phyloP scores from a whole-genome alignment of 208 protist species.

The Porcisia deanei region DNA sequence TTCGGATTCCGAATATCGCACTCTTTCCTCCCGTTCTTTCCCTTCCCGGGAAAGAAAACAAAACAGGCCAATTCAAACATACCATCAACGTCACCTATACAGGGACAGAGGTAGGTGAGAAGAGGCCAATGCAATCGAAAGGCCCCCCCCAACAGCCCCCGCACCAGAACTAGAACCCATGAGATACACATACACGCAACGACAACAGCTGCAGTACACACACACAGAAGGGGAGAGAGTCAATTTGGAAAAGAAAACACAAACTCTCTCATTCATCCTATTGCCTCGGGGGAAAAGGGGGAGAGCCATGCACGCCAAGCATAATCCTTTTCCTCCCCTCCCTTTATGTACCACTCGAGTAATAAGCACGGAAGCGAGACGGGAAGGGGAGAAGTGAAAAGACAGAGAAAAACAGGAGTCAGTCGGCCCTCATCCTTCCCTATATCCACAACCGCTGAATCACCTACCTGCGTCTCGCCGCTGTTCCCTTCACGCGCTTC shows the following conservation, averaged over 20 bases:
- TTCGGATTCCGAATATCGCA: neutral
- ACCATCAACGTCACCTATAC: neutral
- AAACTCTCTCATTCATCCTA: neutral
- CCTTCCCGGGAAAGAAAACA: neutral
- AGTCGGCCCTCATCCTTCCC: neutral
- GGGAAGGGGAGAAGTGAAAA: neutral
- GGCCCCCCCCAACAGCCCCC: neutral
- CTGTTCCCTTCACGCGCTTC: slow-evolving; percentile 24
- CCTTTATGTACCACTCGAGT: neutral
- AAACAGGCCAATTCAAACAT: neutral
- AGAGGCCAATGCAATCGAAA: neutral
- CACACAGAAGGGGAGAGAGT: neutral
- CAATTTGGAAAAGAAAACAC: neutral
- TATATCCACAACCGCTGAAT: neutral
- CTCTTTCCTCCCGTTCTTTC: neutral
- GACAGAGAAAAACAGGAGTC: neutral
- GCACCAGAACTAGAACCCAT: neutral
- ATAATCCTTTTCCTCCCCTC: neutral
- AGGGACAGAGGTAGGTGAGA: neutral
- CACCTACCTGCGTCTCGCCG: slow-evolving; percentile 15
- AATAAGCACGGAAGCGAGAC: neutral
- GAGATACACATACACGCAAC: too few relatives aligned
- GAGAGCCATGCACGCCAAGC: too few relatives aligned
- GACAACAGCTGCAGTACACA: neutral
- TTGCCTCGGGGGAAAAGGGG: neutral